Evolutionary conservation across 768 basidiomycete species (phyloP), one percentile per base, ranked within the genome.

Genomic region (Porpolomopsis calyptriformis): DNA sequence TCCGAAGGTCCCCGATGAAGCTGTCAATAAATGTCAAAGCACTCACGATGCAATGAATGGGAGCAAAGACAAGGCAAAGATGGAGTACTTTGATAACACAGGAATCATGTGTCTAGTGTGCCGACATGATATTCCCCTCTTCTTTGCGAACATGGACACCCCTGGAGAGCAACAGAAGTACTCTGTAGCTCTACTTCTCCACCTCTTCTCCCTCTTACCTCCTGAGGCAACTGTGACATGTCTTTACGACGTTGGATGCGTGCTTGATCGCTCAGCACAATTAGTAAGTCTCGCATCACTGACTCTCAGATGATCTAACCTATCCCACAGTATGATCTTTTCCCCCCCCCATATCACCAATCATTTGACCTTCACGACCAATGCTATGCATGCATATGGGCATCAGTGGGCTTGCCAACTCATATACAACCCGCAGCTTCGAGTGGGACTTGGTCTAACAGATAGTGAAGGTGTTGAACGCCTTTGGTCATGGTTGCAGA

Each of bases 381-480:
- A 57, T 5, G 63, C 56, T 0, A 62, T 67, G 59, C 66, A 67
- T 50, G 64, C 63, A 0, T 64, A 60, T 45, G 61, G 58, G 0
- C 64, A 66, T 35, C 53, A 64, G 37, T 65, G 64, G 62, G 42
- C 56, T 2, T 65, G 64, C 41, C 64, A 65, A 31, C 40, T 70
- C 1, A 31, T 58, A 0, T 67, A 65, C 40, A 64, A 65, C 34
- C 66, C 61, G 1, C 52, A 62, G 7, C 41, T 65, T 22, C 33
- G 48, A 7, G 10, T 24, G 4, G 62, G 63, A n/a, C 43, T 64
- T 26, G 64, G 67, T 0, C 41, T 67, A 1, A 55, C 60, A 0
- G 63, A 69, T 47, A 60, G 62, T 4, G 65, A 69, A 45, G 63
- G 63, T 1, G 52, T 59, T 1, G 65, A 69, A 41, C 38, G 58